Conservation (phyloP, 495 filamentous ascomycete genomes). For the Cladorrhinum samala region DNA sequence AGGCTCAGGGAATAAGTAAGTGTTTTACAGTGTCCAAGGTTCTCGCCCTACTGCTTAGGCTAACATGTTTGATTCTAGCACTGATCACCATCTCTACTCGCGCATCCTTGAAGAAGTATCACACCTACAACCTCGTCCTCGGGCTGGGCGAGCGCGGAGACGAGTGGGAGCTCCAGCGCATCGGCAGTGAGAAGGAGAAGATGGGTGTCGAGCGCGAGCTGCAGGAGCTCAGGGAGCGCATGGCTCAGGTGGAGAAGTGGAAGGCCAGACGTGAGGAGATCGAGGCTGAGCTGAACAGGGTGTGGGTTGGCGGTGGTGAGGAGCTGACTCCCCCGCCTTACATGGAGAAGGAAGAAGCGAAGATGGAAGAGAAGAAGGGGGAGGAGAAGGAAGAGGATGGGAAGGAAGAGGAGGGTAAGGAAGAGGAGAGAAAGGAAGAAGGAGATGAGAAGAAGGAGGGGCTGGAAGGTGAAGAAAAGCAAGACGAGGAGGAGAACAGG, state of each 20-base stretch:
- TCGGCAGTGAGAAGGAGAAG: conserved; percentile 89
- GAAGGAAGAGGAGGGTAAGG: background rate
- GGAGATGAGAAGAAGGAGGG: conserved; percentile 1
- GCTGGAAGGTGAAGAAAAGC: background rate
- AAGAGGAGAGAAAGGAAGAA: background rate
- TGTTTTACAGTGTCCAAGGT: conserved; percentile 10
- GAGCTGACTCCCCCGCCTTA: conserved; percentile 39
- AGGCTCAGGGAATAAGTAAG: conserved; percentile 85
- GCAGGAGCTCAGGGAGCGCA: conserved; percentile 67
- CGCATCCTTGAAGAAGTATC: conserved; percentile 89
- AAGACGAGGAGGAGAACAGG: background rate
- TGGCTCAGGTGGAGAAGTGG: conserved; percentile 79
- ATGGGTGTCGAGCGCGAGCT: conserved; percentile 85
- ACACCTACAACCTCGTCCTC: conserved; percentile 80
- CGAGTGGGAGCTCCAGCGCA: conserved; percentile 84
- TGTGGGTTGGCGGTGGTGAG: conserved; percentile 48
- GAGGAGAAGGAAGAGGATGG: background rate
- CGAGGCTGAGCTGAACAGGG: conserved; percentile 46
- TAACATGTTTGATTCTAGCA: conserved; percentile 33
- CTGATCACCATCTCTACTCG: conserved; percentile 92
- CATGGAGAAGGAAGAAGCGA: conserved; percentile 18
- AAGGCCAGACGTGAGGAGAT: conserved; percentile 73
- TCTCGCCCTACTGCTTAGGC: background rate
- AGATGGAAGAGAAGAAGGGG: conserved; percentile 8
- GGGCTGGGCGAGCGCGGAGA: conserved; percentile 59